Evolutionary conservation across 805 yeast species (phyloP).

Genomic region (Kodamaea neixiangensis): DNA sequence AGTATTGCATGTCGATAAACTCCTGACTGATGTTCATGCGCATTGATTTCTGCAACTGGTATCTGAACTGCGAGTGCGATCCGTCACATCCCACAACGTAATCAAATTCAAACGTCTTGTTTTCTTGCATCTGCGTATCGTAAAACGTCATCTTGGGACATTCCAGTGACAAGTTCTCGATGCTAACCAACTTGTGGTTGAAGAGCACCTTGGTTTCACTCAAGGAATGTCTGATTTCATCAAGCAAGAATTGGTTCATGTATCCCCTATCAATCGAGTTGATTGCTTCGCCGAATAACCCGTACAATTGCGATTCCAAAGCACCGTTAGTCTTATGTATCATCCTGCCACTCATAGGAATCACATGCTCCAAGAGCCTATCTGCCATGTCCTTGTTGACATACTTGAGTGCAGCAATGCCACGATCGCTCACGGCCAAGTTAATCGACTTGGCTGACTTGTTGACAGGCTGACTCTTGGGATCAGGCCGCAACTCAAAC

Average conservation of each 20-base stretch:
- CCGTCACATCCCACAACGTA: conserved; percentile 86
- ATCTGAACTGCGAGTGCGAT: conserved; percentile 71
- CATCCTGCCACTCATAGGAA: conserved; percentile 92
- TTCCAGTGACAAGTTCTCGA: conserved; percentile 28
- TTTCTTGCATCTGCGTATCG: conserved; percentile 18
- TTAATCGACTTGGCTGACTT: conserved; percentile 59
- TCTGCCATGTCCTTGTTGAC: conserved; percentile 62
- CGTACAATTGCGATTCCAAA: conserved; percentile 68
- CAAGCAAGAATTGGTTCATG: conserved; percentile 64
- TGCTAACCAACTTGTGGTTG: conserved; percentile 53
- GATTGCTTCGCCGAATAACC: conserved; percentile 78
- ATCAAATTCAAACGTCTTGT: conserved; percentile 42
- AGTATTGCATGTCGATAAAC: conserved; percentile 79
- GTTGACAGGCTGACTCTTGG: conserved; percentile 35
- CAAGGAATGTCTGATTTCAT: conserved; percentile 51
- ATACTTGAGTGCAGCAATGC: conserved; percentile 65
- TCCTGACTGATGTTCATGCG: conserved; percentile 74
- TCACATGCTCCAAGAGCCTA: conserved; percentile 57
- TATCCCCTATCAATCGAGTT: conserved; percentile 80
- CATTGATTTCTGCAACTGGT: conserved; percentile 62
- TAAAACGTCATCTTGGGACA: conserved; percentile 27
- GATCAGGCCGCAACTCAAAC: conserved; percentile 73
- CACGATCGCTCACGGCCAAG: conserved; percentile 84
- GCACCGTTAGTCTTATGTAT: conserved; percentile 68
- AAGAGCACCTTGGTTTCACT: conserved; percentile 50